A percentile compares a stretch with the other conserved stretches of the same genome.
phyloP scores from a whole-genome alignment of 2,329 filamentous ascomycete genomes.

The Exophiala phaeomuriformis region DNA sequence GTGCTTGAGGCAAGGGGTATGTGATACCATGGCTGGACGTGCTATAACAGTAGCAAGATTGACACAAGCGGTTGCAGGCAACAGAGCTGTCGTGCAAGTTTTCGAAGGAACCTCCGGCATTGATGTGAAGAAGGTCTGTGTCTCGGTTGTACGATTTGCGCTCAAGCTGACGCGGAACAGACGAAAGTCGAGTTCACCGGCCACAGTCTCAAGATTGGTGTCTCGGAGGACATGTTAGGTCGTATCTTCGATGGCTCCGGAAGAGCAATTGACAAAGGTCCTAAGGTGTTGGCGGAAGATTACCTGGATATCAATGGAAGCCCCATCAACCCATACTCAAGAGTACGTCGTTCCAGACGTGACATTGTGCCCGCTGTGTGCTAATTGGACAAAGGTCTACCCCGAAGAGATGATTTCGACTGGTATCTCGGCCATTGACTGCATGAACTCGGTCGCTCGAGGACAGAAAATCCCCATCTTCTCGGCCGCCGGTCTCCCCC shows the following conservation, averaged over 20 bases:
- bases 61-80: constrained; percentile 51
- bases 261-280: constrained; percentile 96
- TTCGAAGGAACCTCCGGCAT: constrained; percentile 96
- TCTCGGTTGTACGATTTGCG: constrained; percentile 2
- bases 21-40: constrained; percentile 19
- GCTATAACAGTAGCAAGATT: constrained; percentile 7
- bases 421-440: constrained; percentile 97
- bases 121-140: constrained; percentile 87
- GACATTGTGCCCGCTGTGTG: background rate
- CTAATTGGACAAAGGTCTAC: constrained; percentile 62
- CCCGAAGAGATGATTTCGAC: constrained; percentile 99
- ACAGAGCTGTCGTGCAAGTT: constrained; percentile 92
- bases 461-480: constrained; percentile 99
- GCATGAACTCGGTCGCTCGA: constrained; percentile 96
- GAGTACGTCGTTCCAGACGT: constrained; percentile 51
- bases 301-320: constrained; percentile 98
- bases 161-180: constrained; percentile 43
- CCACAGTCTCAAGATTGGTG: constrained; percentile 94
- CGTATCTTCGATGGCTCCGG: constrained; percentile 98
- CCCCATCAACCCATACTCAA: constrained; percentile 95
- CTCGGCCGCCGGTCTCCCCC: constrained; percentile 93
- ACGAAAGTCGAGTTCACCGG: constrained; percentile 97
- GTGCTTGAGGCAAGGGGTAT: constrained; percentile 95
- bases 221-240: constrained; percentile 98
- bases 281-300: constrained; percentile 94